Conservation (phyloP, 192 early-diverging fungal species). For the Coemansia sp. region DNA sequence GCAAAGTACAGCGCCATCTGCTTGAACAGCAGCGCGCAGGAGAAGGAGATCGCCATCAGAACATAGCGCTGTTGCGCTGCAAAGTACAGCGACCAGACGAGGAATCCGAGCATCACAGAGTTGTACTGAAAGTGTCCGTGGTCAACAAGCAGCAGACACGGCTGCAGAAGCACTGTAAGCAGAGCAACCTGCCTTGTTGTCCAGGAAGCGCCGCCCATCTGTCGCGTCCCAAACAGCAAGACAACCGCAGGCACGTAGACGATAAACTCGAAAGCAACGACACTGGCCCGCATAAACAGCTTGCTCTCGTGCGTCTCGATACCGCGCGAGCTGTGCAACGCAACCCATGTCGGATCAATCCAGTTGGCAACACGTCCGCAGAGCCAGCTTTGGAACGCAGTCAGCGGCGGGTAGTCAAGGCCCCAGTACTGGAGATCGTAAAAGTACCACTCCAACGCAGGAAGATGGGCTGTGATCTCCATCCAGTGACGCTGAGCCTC, state of each 20-base stretch:
- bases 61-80: slow-evolving; percentile 65
- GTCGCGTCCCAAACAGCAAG: slow-evolving; percentile 58
- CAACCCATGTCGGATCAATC: slow-evolving; percentile 85
- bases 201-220: slow-evolving; percentile 17
- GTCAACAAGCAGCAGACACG: slow-evolving; percentile 90
- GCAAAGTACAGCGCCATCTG: slow-evolving; percentile 97
- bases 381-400: slow-evolving; percentile 90
- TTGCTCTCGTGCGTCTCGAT: slow-evolving; percentile 71
- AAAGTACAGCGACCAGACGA: slow-evolving; percentile 71
- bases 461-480: slow-evolving; percentile 85
- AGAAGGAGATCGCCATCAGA: slow-evolving; percentile 79
- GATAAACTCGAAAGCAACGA: slow-evolving; percentile 70
- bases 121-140: slow-evolving; percentile 99
- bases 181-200: slow-evolving; percentile 45
- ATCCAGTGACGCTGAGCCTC: slow-evolving; percentile 99
- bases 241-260: slow-evolving; percentile 78
- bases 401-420: slow-evolving; percentile 95
- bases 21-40: slow-evolving; percentile 84
- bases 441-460: slow-evolving; percentile 81
- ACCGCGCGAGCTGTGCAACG: slow-evolving; percentile 82
- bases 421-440: slow-evolving; percentile 92
- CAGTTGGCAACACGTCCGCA: slow-evolving; percentile 72
- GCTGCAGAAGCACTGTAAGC: slow-evolving; percentile 74
- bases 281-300: slow-evolving; percentile 89
- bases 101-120: slow-evolving; percentile 91